Percentiles rank a stretch among this genome's conserved stretches.
These are phyloP conservation scores for Nakazawaea ishiwadae DNA, from an alignment of 805 yeast species.

Conservation along the genomic window DNA sequence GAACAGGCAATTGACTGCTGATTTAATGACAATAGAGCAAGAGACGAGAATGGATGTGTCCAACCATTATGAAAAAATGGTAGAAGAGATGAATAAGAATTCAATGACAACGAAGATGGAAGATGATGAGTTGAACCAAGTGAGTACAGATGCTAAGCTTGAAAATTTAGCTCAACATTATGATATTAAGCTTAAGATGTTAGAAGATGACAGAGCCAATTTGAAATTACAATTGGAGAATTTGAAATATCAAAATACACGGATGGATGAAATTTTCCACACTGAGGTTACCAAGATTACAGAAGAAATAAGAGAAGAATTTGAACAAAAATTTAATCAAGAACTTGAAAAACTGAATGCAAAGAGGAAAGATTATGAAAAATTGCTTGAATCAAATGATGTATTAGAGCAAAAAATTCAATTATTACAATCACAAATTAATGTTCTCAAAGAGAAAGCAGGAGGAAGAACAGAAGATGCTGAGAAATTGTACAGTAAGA, in stretches of 20 bases:
- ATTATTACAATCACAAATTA: slow-evolving; percentile 6
- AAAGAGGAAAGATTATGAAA: background rate
- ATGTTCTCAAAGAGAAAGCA: background rate
- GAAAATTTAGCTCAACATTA: slow-evolving; percentile 27
- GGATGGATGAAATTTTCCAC: slow-evolving; percentile 9
- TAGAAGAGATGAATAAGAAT: slow-evolving; percentile 7
- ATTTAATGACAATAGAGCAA: slow-evolving; percentile 16
- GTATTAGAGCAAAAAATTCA: slow-evolving; percentile 6
- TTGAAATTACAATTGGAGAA: slow-evolving; percentile 8
- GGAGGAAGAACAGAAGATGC: slow-evolving; percentile 2
- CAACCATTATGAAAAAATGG: slow-evolving; percentile 20
- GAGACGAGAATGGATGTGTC: slow-evolving; percentile 22
- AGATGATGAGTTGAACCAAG: slow-evolving; percentile 14
- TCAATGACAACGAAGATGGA: slow-evolving; percentile 5
- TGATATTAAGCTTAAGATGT: slow-evolving; percentile 23
- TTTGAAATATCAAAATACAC: slow-evolving; percentile 1
- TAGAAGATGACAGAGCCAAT: slow-evolving; percentile 19
- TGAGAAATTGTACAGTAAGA: slow-evolving; percentile 2
- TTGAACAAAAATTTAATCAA: background rate
- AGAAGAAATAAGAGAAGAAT: background rate
- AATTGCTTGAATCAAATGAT: background rate
- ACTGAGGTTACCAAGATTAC: background rate
- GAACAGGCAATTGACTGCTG: slow-evolving; percentile 4
- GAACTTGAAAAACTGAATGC: background rate
- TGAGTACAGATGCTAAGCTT: slow-evolving; percentile 25